Percentiles rank a stretch among this genome's conserved stretches.
Conservation (phyloP, 2,329 filamentous ascomycete genomes). For the Ciborinia camelliae region DNA sequence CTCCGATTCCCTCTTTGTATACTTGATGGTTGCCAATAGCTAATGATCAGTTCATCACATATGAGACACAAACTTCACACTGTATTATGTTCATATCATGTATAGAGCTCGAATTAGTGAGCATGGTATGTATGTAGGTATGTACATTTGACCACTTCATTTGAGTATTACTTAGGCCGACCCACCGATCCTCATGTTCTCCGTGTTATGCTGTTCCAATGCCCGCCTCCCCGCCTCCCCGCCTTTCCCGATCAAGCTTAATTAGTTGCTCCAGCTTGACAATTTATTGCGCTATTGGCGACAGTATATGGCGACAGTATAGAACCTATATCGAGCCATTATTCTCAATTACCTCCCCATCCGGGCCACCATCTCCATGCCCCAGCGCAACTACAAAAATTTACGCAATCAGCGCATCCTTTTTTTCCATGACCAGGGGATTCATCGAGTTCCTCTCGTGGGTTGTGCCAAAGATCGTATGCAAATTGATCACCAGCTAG, state of each 20-base stretch:
- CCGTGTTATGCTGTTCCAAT: no score
- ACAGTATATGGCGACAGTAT: not conserved
- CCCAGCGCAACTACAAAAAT: not conserved
- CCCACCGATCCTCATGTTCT: not conserved
- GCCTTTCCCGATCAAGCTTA: not conserved
- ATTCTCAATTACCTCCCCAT: conserved; percentile 4
- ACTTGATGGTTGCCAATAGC: not conserved
- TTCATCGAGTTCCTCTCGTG: conserved; percentile 13
- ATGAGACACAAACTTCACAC: no score
- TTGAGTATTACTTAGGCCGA: not conserved
- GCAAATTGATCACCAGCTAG: conserved; percentile 12
- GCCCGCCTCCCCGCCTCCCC: not conserved
- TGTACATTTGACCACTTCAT: not conserved
- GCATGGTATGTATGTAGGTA: no score
- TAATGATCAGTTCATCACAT: not conserved
- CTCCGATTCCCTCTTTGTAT: not conserved
- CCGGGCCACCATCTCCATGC: not conserved
- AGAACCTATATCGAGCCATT: not conserved
- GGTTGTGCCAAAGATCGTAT: conserved; percentile 8
- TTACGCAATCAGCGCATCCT: not conserved
- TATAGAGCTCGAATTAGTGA: not conserved
- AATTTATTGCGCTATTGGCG: not conserved
- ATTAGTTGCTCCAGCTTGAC: not conserved
- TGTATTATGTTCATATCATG: not conserved
- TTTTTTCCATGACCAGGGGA: not conserved